Evolutionary conservation across 495 filamentous ascomycete species (phyloP).

Genomic region (Neohortaea acidophila): DNA sequence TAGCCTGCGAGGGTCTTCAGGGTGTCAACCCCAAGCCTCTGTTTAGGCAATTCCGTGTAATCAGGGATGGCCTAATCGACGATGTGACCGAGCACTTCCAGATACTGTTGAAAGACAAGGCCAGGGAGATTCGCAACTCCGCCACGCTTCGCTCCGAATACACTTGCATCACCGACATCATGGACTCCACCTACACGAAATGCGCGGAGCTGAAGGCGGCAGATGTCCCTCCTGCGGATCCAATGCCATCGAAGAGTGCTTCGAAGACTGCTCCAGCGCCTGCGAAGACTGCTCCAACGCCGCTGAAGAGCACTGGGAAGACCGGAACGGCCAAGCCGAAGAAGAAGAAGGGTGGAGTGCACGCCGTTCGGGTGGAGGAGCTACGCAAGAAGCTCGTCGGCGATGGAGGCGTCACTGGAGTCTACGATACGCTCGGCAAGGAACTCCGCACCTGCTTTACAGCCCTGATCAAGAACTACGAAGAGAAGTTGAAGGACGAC

Average conservation of each 20-base stretch:
- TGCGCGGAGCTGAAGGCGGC: not conserved
- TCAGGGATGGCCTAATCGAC: not conserved
- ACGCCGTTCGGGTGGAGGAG: not conserved
- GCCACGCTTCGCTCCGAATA: not conserved
- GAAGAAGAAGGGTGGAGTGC: slow-evolving; percentile 1
- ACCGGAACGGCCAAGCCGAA: no score
- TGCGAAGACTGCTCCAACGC: not conserved
- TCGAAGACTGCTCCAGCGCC: not conserved
- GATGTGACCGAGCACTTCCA: not conserved
- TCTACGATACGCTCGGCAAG: not conserved
- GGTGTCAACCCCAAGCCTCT: not conserved
- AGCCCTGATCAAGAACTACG: not conserved
- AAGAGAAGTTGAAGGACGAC: not conserved
- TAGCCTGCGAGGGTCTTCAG: not conserved
- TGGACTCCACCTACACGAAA: no score
- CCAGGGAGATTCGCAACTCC: no score
- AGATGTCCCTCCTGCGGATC: not conserved
- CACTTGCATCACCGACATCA: not conserved
- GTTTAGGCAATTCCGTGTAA: not conserved
- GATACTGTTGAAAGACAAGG: not conserved
- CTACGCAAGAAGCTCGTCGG: not conserved
- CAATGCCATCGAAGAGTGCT: not conserved
- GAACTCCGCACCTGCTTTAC: not conserved
- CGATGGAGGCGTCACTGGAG: not conserved
- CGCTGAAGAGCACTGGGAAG: not conserved